Conservation (phyloP, 177 flowering plant species). For the Vitis hybrid region DNA sequence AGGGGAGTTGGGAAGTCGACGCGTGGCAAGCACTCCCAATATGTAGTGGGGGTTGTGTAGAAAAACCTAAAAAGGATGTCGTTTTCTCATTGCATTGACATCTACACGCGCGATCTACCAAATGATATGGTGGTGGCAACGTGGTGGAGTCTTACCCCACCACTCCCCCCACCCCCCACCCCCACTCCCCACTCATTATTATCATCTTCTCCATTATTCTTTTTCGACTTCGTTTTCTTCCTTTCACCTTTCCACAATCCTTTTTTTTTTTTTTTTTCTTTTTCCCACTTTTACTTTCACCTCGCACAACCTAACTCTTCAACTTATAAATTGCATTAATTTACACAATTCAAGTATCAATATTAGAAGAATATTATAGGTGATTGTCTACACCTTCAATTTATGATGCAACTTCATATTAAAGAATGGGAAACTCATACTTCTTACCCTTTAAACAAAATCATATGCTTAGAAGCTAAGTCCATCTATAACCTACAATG, state of each 20-base stretch:
- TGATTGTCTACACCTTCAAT: no score
- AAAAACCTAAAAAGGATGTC: conserved; percentile 2
- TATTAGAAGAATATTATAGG: no score
- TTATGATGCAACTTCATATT: no score
- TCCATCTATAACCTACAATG: no score
- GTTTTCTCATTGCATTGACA: conserved; percentile 2
- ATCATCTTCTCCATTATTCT: not conserved
- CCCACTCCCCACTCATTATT: not conserved
- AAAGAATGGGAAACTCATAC: no score
- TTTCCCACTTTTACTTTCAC: not conserved
- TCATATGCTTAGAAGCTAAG: no score
- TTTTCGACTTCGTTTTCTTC: not conserved
- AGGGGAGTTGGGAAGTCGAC: conserved; percentile 27
- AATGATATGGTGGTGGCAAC: conserved; percentile 12
- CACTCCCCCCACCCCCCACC: not conserved
- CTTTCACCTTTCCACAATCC: not conserved
- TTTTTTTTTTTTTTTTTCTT: not conserved
- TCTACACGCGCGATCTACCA: conserved; percentile 7
- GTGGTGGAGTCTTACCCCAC: not conserved
- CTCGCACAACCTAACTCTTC: not conserved
- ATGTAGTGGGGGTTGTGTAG: conserved; percentile 15
- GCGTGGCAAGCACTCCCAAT: conserved; percentile 28
- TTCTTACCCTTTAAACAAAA: no score
- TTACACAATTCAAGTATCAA: no score
- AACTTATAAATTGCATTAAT: not conserved